These are phyloP conservation scores for Lentinula edodes DNA, from an alignment of 768 basidiomycete species.

Conservation along the genomic window DNA sequence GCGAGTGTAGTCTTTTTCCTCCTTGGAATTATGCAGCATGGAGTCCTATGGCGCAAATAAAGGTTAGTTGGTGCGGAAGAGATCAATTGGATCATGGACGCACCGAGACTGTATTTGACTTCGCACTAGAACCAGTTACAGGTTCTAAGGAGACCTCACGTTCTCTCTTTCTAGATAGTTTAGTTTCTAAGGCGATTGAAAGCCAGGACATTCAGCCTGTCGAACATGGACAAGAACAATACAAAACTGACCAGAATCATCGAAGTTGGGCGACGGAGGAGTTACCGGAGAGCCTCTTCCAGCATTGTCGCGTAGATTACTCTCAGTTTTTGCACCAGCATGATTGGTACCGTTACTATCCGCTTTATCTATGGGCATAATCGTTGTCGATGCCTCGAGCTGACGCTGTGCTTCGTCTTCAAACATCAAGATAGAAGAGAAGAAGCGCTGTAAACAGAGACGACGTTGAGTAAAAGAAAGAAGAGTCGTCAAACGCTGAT, in stretches of 20 bases:
- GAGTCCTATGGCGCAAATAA: neutral
- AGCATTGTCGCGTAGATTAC: neutral
- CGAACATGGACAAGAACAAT: conserved; percentile 12
- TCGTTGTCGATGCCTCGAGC: neutral
- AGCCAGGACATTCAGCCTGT: conserved; percentile 5
- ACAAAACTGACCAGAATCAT: conserved; percentile 33
- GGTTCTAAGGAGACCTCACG: conserved; percentile 77
- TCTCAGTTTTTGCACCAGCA: neutral
- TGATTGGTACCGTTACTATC: neutral
- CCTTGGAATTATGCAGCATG: conserved; percentile 11
- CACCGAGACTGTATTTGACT: conserved; percentile 36
- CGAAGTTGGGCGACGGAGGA: conserved; percentile 42
- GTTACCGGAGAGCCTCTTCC: conserved; percentile 23
- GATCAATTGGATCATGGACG: conserved; percentile 17
- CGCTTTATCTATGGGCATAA: neutral
- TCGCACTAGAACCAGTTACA: conserved; percentile 26
- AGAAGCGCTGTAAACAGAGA: neutral
- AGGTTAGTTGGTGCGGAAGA: conserved; percentile 15
- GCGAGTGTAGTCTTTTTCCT: conserved; percentile 45
- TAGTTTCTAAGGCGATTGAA: conserved; percentile 29
- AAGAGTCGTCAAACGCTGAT: neutral
- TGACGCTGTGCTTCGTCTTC: neutral
- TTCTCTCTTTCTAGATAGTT: conserved; percentile 65
- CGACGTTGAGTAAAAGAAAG: neutral
- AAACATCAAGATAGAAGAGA: neutral